Evolutionary conservation across 2,329 filamentous ascomycete species (phyloP).

Genomic region (Pseudocercospora vitis): DNA sequence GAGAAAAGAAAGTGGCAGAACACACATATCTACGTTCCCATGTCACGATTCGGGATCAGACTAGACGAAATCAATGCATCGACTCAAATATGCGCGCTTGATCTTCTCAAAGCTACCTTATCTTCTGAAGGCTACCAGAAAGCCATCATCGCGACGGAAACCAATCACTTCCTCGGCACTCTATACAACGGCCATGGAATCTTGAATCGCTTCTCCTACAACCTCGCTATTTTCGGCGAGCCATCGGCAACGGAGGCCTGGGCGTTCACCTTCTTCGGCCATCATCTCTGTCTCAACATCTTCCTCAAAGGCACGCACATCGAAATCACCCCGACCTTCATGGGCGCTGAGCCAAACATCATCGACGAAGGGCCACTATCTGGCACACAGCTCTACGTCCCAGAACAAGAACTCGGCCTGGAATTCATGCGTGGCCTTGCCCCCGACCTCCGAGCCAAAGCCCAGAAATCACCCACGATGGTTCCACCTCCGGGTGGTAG

Average conservation of each 20-base stretch:
- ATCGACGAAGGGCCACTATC: background rate
- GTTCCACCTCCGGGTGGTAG: background rate
- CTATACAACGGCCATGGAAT: background rate
- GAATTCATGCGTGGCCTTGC: background rate
- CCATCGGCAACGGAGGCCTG: background rate
- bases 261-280: background rate
- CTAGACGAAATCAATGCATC: background rate
- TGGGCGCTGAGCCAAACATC: background rate
- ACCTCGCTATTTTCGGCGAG: background rate
- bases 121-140: background rate
- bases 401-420: background rate
- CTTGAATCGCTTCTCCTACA: background rate
- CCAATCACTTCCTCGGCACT: background rate
- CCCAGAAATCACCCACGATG: background rate
- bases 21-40: background rate
- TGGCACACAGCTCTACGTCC: background rate
- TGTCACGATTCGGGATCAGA: conserved; percentile 1
- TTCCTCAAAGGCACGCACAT: background rate
- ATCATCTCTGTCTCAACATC: background rate
- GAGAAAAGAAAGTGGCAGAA: background rate
- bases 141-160: background rate
- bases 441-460: background rate
- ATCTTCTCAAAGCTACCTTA: background rate
- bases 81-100: background rate
- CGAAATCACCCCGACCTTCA: background rate